Percentiles rank a stretch among this genome's conserved stretches.
Conservation (phyloP, 805 yeast genomes). For the Tetrapisispora phaffii region DNA sequence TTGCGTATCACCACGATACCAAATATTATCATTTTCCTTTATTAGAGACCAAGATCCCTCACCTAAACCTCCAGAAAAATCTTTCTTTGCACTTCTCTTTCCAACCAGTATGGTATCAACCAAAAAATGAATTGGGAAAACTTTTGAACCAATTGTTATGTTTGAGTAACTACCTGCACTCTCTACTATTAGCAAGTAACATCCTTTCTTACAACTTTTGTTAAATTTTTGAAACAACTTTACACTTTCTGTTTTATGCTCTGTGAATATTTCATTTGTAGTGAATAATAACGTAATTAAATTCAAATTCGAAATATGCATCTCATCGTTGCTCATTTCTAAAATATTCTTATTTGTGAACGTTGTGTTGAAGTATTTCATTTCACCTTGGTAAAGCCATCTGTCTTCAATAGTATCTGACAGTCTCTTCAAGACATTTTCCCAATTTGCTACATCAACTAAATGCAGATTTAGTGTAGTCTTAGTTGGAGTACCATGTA, state of each 20-base stretch:
- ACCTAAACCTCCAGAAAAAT: slow-evolving; percentile 22
- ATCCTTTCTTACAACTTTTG: slow-evolving; percentile 42
- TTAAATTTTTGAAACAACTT: slow-evolving; percentile 47
- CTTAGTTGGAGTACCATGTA: neutral
- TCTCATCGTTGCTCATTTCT: slow-evolving; percentile 16
- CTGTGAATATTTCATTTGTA: slow-evolving; percentile 75
- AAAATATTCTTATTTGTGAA: slow-evolving; percentile 33
- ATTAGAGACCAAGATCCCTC: slow-evolving; percentile 58
- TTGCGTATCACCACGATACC: slow-evolving; percentile 57
- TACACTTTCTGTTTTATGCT: slow-evolving; percentile 52
- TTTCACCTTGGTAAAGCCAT: slow-evolving; percentile 42
- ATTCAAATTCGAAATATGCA: slow-evolving; percentile 25
- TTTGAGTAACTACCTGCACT: slow-evolving; percentile 88
- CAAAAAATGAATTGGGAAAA: slow-evolving; percentile 73
- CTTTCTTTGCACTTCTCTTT: slow-evolving; percentile 25
- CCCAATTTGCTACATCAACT: slow-evolving; percentile 78
- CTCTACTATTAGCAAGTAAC: slow-evolving; percentile 60
- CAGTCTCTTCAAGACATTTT: slow-evolving; percentile 38
- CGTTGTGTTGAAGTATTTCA: slow-evolving; percentile 25
- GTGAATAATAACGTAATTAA: slow-evolving; percentile 72
- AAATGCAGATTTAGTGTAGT: slow-evolving; percentile 39
- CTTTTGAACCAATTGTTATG: slow-evolving; percentile 62
- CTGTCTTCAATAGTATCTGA: slow-evolving; percentile 35
- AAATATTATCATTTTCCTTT: slow-evolving; percentile 60
- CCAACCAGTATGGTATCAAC: slow-evolving; percentile 65